Evolutionary conservation across 768 basidiomycete genomes (phyloP).

Genomic region (Boletus pseudopeckii): DNA sequence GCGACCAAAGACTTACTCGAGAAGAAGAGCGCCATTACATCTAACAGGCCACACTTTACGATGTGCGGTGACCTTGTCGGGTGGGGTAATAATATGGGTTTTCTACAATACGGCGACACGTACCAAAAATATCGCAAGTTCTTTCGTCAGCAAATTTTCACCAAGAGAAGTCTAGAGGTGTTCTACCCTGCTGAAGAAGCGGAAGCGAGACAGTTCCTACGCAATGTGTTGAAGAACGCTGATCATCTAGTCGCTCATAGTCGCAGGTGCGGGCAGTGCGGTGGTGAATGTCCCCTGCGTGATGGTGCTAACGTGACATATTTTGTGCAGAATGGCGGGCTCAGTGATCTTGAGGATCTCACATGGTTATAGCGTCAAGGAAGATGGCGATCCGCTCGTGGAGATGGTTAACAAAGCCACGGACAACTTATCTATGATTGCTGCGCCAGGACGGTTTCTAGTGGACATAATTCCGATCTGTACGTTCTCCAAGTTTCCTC

Average conservation of each 20-base stretch:
- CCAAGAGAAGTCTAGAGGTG: background rate
- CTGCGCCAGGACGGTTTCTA: conserved; percentile 6
- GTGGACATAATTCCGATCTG: conserved; percentile 10
- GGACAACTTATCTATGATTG: conserved; percentile 5
- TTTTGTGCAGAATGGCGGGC: conserved; percentile 30
- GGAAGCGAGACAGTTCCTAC: background rate
- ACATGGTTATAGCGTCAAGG: conserved; percentile 35
- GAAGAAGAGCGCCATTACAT: conserved; percentile 4
- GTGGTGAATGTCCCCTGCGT: background rate
- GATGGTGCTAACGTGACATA: background rate
- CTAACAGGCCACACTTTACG: conserved; percentile 6
- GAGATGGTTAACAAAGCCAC: conserved; percentile 26
- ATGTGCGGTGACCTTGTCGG: conserved; percentile 23
- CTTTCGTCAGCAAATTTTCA: conserved; percentile 5
- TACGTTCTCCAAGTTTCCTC: background rate
- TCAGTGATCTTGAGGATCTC: conserved; percentile 34
- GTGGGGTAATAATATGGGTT: background rate
- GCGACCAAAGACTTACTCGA: conserved; percentile 19
- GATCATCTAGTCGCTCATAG: conserved; percentile 1
- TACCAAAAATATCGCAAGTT: conserved; percentile 9
- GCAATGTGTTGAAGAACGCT: background rate
- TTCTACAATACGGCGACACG: conserved; percentile 8
- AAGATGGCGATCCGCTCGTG: conserved; percentile 33
- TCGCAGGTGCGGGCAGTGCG: background rate
- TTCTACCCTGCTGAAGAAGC: conserved; percentile 5